Conservation (phyloP, 441 rosid genomes). For the Isatis lusitanica region DNA sequence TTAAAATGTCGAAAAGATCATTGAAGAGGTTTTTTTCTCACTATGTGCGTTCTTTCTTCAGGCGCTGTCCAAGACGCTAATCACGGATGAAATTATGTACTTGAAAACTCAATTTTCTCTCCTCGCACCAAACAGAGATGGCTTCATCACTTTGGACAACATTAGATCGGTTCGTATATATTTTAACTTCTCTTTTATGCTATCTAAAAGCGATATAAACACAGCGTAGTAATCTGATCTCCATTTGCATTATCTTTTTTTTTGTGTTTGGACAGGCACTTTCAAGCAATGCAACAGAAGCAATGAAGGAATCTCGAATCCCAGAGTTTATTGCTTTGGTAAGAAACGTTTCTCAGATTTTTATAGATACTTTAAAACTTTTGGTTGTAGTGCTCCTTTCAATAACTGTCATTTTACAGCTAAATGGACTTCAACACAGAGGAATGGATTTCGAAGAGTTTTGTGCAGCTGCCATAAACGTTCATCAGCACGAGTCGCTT, state of each 20-base stretch:
- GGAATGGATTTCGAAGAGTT: slow-evolving; percentile 92
- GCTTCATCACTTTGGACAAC: slow-evolving; percentile 61
- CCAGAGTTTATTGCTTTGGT: slow-evolving; percentile 63
- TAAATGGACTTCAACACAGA: slow-evolving; percentile 69
- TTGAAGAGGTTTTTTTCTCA: neutral
- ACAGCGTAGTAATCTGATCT: neutral
- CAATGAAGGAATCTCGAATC: slow-evolving; percentile 83
- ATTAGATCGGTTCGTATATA: slow-evolving; percentile 52
- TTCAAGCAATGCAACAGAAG: slow-evolving; percentile 74
- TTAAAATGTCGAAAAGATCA: neutral
- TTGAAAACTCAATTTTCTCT: slow-evolving; percentile 72
- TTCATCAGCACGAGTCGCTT: slow-evolving; percentile 85
- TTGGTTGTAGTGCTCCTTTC: neutral
- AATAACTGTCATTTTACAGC: slow-evolving; percentile 40
- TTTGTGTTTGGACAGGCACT: slow-evolving; percentile 52
- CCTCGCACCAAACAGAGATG: slow-evolving; percentile 69
- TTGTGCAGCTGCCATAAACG: slow-evolving; percentile 80
- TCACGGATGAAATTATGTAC: slow-evolving; percentile 59
- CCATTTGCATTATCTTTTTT: neutral
- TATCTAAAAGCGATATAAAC: neutral
- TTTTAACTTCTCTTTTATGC: neutral
- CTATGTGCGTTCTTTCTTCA: slow-evolving; percentile 34
- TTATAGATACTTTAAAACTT: neutral
- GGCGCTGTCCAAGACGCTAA: slow-evolving; percentile 85
- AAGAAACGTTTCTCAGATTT: neutral